Conservation (phyloP, 495 filamentous ascomycete genomes). For the Lasiosphaeria miniovina region DNA sequence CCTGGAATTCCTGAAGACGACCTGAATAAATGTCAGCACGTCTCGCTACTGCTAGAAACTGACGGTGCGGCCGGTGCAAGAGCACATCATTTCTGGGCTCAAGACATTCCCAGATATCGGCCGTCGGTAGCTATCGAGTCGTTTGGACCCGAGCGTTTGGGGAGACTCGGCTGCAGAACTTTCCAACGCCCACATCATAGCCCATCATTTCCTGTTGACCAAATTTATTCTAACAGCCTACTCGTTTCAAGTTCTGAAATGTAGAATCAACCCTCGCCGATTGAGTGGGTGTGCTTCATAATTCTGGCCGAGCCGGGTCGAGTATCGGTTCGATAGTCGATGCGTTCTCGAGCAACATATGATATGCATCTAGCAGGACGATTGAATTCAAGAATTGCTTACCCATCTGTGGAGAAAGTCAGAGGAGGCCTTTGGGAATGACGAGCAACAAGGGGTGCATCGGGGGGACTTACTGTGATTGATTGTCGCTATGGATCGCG, state of each 20-base stretch:
- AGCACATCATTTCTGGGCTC: too few relatives aligned
- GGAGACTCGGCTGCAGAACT: too few relatives aligned
- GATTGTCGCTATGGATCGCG: conserved; percentile 31
- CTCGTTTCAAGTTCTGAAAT: not conserved
- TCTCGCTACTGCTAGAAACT: not conserved
- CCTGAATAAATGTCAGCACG: conserved; percentile 50
- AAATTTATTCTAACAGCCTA: not conserved
- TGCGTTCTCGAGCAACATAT: conserved; percentile 4
- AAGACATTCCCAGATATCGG: too few relatives aligned
- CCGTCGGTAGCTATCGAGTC: too few relatives aligned
- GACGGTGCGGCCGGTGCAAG: too few relatives aligned
- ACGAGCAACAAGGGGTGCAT: conserved; percentile 1
- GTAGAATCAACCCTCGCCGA: conserved; percentile 4
- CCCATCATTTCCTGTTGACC: too few relatives aligned
- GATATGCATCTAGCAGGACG: conserved; percentile 4
- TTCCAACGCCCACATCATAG: too few relatives aligned
- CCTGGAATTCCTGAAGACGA: conserved; percentile 99
- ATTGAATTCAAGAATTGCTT: conserved; percentile 34
- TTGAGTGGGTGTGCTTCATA: not conserved
- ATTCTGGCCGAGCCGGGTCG: not conserved
- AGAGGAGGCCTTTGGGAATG: conserved; percentile 12
- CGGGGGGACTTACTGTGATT: conserved; percentile 40
- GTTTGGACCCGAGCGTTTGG: too few relatives aligned
- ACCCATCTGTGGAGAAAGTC: conserved; percentile 46
- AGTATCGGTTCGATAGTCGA: conserved; percentile 5